Base-by-base conservation (phyloP, 768 basidiomycete genomes). In the Termitomyces sp. region DNA sequence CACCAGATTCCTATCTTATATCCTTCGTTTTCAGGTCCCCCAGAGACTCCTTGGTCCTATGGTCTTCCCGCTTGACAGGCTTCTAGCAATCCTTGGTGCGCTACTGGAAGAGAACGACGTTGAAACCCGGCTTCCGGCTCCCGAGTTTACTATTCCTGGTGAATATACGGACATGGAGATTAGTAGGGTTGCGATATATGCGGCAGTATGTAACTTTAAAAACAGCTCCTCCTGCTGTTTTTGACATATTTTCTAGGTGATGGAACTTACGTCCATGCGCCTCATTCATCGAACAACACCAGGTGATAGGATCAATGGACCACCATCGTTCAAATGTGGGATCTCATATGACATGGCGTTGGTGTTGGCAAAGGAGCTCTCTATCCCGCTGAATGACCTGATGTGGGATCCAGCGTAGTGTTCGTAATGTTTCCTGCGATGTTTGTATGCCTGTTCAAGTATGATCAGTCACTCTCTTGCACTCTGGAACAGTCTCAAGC, bases 81-180 rank as follows among this genome's bases (percentile, higher is more conserved):
- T 96, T 54, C 66, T 91, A 3, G 92, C 53, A 22, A 52, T 52
- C 26, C 77, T 94, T 1, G 92, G 90, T 1, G 80, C 85, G 0
- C 70, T 97, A 1, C 63, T 92, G 13, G 87, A 91, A 63, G 92
- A 91, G 65, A 83, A 90, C 62, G 87, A 83, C 61, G 71, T 68
- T 0, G 83, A 88, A 22, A 67, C 67, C 1, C 74, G 83, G 9
- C 66, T 72, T 3, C 68, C 75, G 5, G 76, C 71, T 0, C 76
- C 60, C 1, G 76, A 83, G 55, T 84, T 81, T 52, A 74, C 64
- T 4, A 70, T 84, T 38, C 80, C 85, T 1, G 89, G 88, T 3
- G 88, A 90, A 62, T 79, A 86, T 41, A 87, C 88, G 0, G 90
- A 92, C 65, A 84, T 84, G 79, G 90, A 92, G 63, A 77, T 84